phyloP scores from a whole-genome alignment of 1,284 basidiomycete species.

The Apiotrichum montevideense region DNA sequence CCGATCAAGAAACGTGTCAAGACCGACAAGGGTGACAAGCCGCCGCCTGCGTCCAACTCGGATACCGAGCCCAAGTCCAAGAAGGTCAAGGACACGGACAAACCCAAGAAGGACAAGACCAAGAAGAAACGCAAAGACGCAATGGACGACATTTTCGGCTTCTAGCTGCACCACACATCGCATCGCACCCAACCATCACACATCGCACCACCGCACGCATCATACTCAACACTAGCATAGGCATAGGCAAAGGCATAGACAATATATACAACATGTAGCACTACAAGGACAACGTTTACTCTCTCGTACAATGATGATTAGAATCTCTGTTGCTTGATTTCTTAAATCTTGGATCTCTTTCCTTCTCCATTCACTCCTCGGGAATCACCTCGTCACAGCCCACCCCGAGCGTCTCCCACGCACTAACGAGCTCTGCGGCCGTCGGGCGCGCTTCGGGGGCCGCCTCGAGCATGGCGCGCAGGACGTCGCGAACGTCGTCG shows the following conservation, averaged over 20 bases:
- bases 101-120: not conserved
- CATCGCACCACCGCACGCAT: too few species aligned
- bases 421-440: conserved; percentile 28
- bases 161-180: not conserved
- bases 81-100: not conserved
- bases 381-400: conserved; percentile 3
- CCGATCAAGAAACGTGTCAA: not conserved
- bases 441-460: conserved; percentile 26
- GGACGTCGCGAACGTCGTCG: conserved; percentile 25
- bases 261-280: not conserved
- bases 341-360: too few species aligned
- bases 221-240: too few species aligned
- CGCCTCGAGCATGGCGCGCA: conserved; percentile 36
- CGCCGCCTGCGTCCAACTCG: not conserved
- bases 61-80: not conserved
- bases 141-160: conserved; percentile 40
- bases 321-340: too few species aligned
- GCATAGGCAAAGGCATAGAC: too few species aligned
- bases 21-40: not conserved
- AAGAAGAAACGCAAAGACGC: conserved; percentile 27
- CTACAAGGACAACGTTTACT: not conserved
- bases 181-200: not conserved
- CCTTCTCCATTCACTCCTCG: too few species aligned
- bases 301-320: too few species aligned
- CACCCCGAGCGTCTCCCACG: conserved; percentile 28